These are phyloP conservation scores for Fonsecaea monophora DNA, from an alignment of 2,329 filamentous ascomycete genomes.

Conservation along the genomic window DNA sequence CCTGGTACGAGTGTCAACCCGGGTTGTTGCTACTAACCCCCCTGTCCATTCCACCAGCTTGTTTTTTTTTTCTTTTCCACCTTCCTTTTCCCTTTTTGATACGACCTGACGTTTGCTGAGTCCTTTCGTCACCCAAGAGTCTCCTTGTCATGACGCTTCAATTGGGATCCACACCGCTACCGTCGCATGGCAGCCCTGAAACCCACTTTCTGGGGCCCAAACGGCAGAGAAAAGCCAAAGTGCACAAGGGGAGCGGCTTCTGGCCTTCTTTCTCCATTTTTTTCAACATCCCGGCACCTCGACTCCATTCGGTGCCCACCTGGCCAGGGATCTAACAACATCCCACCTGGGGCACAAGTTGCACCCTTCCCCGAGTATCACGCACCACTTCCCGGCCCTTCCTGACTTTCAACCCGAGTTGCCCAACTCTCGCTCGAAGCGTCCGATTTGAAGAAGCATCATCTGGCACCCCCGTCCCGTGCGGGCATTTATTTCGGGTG, in stretches of 20 bases:
- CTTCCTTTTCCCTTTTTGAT: not conserved
- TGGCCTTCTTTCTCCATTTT: constrained; percentile 20
- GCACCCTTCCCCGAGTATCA: constrained; percentile 12
- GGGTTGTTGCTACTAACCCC: not conserved
- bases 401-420: constrained; percentile 15
- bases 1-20: not conserved
- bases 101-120: not conserved
- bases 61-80: constrained; percentile 1
- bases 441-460: constrained; percentile 9
- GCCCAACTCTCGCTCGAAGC: constrained; percentile 10
- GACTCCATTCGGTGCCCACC: constrained; percentile 16
- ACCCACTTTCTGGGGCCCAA: constrained; percentile 24
- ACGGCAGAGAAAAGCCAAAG: constrained; percentile 15
- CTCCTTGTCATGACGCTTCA: constrained; percentile 22
- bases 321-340: constrained; percentile 13
- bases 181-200: constrained; percentile 37
- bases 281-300: constrained; percentile 9
- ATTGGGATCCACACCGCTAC: constrained; percentile 31
- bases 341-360: constrained; percentile 14
- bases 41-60: not conserved
- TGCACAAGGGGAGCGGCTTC: constrained; percentile 16
- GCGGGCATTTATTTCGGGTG: constrained; percentile 33
- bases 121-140: not conserved
- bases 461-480: constrained; percentile 21
- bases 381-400: constrained; percentile 18